phyloP scores from a whole-genome alignment of 164 flowering plant species.

The Macadamia integrifolia region DNA sequence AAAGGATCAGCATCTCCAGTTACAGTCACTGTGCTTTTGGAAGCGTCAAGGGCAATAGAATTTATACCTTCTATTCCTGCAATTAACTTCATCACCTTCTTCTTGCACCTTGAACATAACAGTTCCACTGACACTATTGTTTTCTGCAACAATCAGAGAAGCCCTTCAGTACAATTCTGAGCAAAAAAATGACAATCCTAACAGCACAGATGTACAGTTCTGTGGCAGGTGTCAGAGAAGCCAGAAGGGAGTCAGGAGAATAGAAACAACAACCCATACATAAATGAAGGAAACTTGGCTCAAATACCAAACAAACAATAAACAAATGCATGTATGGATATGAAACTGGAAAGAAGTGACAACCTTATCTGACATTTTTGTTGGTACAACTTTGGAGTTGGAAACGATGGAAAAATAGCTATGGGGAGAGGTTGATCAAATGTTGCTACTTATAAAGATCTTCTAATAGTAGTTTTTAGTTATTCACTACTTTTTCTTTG shows the following conservation, averaged over 20 bases:
- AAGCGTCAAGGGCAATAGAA: slow-evolving; percentile 47
- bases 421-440: slow-evolving; percentile 12
- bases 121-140: slow-evolving; percentile 54
- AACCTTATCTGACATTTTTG: too few relatives aligned
- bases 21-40: slow-evolving; percentile 43
- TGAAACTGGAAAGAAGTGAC: too few relatives aligned
- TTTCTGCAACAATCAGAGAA: slow-evolving; percentile 45
- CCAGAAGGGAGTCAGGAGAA: not conserved
- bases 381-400: slow-evolving; percentile 3
- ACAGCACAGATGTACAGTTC: slow-evolving; percentile 7
- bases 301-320: too few relatives aligned
- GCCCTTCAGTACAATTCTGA: slow-evolving; percentile 12
- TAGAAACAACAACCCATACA: not conserved
- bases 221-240: slow-evolving; percentile 24
- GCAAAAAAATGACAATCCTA: not conserved
- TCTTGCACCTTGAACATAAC: slow-evolving; percentile 51
- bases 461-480: not conserved
- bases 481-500: not conserved
- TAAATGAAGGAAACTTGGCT: not conserved
- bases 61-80: slow-evolving; percentile 51
- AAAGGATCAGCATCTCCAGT: slow-evolving; percentile 54
- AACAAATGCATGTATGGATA: too few relatives aligned
- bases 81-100: slow-evolving; percentile 54
- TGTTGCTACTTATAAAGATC: slow-evolving; percentile 21
- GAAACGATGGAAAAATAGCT: slow-evolving; percentile 1